These are phyloP conservation scores for Phytopythium ostracodes DNA, from an alignment of 352 stramenopile genomes.

Conservation along the genomic window DNA sequence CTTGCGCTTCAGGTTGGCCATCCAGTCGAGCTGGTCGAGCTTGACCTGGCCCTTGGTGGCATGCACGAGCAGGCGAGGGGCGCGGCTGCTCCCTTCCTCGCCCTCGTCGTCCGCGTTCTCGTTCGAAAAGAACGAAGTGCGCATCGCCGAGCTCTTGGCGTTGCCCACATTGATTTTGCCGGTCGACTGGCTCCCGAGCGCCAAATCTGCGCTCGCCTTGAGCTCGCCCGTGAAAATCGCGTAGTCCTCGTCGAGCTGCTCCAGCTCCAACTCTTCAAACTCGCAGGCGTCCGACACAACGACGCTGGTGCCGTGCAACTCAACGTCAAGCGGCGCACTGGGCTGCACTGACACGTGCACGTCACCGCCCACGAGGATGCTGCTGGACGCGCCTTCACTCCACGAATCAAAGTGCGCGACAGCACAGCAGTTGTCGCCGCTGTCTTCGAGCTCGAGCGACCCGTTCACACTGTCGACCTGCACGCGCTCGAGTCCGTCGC, in stretches of 20 bases:
- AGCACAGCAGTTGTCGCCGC: constrained; percentile 42
- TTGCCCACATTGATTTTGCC: constrained; percentile 76
- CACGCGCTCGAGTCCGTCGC: constrained; percentile 41
- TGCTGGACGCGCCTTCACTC: constrained; percentile 38
- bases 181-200: constrained; percentile 13
- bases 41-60: constrained; percentile 32
- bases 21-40: constrained; percentile 70
- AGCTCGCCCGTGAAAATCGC: constrained; percentile 59
- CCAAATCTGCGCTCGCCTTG: constrained; percentile 14
- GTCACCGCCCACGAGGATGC: constrained; percentile 62
- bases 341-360: constrained; percentile 65
- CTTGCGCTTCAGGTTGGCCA: constrained; percentile 78
- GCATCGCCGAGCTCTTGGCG: constrained; percentile 63
- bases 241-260: constrained; percentile 77
- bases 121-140: constrained; percentile 77
- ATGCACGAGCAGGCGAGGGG: constrained; percentile 44
- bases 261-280: constrained; percentile 47
- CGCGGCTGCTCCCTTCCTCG: constrained; percentile 4
- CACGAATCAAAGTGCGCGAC: constrained; percentile 73
- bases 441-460: constrained; percentile 66
- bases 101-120: constrained; percentile 13
- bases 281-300: constrained; percentile 29
- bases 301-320: constrained; percentile 60
- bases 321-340: constrained; percentile 44
- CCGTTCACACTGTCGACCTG: constrained; percentile 66